phyloP scores from a whole-genome alignment of 306 rosid species.

The Citrullus mucosospermus region DNA sequence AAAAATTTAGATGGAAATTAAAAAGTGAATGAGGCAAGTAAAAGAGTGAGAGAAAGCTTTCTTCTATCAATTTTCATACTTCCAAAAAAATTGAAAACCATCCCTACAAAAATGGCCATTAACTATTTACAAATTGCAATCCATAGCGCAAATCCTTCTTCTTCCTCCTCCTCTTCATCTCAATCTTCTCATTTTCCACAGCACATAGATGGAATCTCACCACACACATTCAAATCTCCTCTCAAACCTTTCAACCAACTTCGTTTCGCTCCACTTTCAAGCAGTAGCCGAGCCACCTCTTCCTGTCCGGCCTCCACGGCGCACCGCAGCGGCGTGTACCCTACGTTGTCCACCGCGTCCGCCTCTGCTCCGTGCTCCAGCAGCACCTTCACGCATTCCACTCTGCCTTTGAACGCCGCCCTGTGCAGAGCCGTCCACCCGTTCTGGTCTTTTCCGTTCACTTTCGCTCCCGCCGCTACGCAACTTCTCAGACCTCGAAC shows the following conservation, averaged over 20 bases:
- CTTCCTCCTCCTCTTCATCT: conserved; percentile 4
- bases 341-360: conserved; percentile 45
- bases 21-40: no score
- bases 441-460: conserved; percentile 57
- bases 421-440: conserved; percentile 87
- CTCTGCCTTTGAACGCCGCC: conserved; percentile 75
- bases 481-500: conserved; percentile 37
- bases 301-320: conserved; percentile 66
- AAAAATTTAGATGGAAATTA: no score
- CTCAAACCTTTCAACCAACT: conserved; percentile 19
- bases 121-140: no score
- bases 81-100: no score
- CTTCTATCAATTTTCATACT: no score
- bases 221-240: background rate
- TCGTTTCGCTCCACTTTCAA: conserved; percentile 36
- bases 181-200: background rate
- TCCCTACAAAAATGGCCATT: no score
- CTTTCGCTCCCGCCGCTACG: conserved; percentile 43
- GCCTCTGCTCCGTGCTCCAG: conserved; percentile 53
- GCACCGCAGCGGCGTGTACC: conserved; percentile 55
- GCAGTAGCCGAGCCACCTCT: conserved; percentile 38
- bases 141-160: no score
- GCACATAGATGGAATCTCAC: background rate
- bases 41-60: no score
- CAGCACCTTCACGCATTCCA: conserved; percentile 50